Conservation (phyloP, 495 filamentous ascomycete genomes). For the Penicillium atrosanguineum region DNA sequence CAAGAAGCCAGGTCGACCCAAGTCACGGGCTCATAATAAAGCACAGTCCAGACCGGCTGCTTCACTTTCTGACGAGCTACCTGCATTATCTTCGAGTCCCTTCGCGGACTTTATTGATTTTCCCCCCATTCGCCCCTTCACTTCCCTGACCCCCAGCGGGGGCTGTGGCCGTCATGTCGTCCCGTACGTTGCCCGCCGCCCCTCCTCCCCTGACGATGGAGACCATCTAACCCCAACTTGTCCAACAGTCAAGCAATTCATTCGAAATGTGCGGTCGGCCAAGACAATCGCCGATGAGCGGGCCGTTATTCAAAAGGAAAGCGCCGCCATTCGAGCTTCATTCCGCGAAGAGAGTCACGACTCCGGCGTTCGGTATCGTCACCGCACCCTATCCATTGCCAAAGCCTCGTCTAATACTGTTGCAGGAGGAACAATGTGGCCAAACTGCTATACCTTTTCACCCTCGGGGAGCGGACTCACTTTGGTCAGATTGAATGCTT, state of each 20-base stretch:
- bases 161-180: slow-evolving; percentile 60
- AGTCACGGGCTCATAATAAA: slow-evolving; percentile 30
- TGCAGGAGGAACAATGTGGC: slow-evolving; percentile 96
- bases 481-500: slow-evolving; percentile 99
- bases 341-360: slow-evolving; percentile 96
- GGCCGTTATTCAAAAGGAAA: slow-evolving; percentile 97
- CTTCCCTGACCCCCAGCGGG: slow-evolving; percentile 33
- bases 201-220: slow-evolving; percentile 32
- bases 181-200: slow-evolving; percentile 52
- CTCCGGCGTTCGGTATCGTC: slow-evolving; percentile 69
- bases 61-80: slow-evolving; percentile 10
- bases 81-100: slow-evolving; percentile 9
- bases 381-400: slow-evolving; percentile 7
- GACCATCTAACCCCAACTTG: slow-evolving; percentile 14
- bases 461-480: slow-evolving; percentile 95
- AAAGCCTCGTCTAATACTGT: slow-evolving; percentile 23
- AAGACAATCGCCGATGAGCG: slow-evolving; percentile 99
- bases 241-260: slow-evolving; percentile 92
- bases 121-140: slow-evolving; percentile 16
- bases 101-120: slow-evolving; percentile 2
- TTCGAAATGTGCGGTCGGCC: slow-evolving; percentile 94
- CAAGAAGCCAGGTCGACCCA: slow-evolving; percentile 35
- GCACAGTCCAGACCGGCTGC: slow-evolving; percentile 23
- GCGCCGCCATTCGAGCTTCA: slow-evolving; percentile 92
- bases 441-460: slow-evolving; percentile 97